Base-by-base conservation (phyloP, 2,329 filamentous ascomycete genomes). In the Falciphora oryzae region DNA sequence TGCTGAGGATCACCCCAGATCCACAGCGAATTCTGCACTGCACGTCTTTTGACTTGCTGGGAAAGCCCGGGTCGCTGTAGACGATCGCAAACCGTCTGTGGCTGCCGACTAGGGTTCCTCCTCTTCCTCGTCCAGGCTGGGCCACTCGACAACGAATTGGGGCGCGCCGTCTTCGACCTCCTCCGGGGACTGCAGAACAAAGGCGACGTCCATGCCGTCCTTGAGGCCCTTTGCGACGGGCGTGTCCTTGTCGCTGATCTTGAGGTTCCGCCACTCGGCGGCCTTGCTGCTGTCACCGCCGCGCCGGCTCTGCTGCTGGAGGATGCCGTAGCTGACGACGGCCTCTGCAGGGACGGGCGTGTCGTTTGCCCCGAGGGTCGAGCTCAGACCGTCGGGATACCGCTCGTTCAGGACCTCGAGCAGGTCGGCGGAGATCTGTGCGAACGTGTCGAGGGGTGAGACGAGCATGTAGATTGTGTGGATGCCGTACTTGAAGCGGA, bases 401-500 rank as follows among this genome's bases (percentile, higher is more conserved):
- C 84, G 78, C 59, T 87, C 85, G 32, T 73, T 78, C 7, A 93
- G 76, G 14, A 85, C 77, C 0, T 78, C 75, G 25, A 90, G 76
- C 2, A 93, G 82, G 27, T 86, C 81, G 25, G 79, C 70, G 65
- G 86, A 86, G 65, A 90, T 77, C 1, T 79, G 75, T 22, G 79
- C 76, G 71, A 92, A 85, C 14, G 85, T 75, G 56, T 82, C 81
- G 18, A 82, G 77, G 6, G 86, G 78, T 56, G 86, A 82, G 59
- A 89, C 81, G 67, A 90, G 87, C 65, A 93, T 80, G 70, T 90
- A 85, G 68, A 92, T 80, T 4, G 89, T 93, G 70, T 87, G 84
- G 65, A 86, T 85, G 72, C 89, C 87, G 73, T 90, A 83, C 75
- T 92, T 92, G 77, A 93, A 87, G 66, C 88, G 83, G 64, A 93